Evolutionary conservation across 73 alveolate species (phyloP).

Genomic region (Symbiodinium natans): DNA sequence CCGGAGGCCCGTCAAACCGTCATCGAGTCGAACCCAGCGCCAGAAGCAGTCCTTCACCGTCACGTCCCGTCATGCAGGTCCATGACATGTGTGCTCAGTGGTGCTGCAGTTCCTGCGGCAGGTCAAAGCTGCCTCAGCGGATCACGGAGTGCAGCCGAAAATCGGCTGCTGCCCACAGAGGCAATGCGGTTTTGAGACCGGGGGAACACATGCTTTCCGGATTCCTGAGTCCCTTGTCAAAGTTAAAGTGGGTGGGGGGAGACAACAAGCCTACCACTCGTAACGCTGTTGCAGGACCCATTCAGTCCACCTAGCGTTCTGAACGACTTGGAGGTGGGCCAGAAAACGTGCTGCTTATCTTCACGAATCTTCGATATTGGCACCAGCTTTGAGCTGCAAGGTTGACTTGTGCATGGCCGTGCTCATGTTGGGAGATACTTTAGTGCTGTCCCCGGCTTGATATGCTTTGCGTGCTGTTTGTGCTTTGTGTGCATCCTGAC

Average conservation of each 20-base stretch:
- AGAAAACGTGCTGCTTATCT: neutral
- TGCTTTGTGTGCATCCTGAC: neutral
- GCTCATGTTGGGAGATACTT: conserved; percentile 37
- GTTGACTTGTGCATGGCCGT: conserved; percentile 73
- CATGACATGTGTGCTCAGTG: too few species aligned
- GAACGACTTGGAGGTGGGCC: conserved; percentile 62
- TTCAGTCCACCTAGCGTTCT: conserved; percentile 10
- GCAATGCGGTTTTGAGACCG: neutral
- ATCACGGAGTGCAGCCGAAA: conserved; percentile 9
- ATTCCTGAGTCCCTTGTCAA: neutral
- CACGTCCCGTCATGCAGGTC: too few species aligned
- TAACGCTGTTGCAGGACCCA: neutral
- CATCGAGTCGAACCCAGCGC: too few species aligned
- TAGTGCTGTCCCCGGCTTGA: neutral
- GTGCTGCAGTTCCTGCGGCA: neutral
- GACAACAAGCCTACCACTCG: neutral
- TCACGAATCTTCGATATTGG: neutral
- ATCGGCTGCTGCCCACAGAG: conserved; percentile 24
- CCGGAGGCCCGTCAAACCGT: neutral
- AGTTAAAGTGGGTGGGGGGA: too few species aligned
- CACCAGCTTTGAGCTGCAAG: neutral
- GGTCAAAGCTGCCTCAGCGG: conserved; percentile 47
- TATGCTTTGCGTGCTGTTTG: neutral
- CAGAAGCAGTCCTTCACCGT: too few species aligned
- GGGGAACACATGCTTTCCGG: neutral